Base-by-base conservation (phyloP, 148 eudicot species). In the Fagopyrum esculentum region DNA sequence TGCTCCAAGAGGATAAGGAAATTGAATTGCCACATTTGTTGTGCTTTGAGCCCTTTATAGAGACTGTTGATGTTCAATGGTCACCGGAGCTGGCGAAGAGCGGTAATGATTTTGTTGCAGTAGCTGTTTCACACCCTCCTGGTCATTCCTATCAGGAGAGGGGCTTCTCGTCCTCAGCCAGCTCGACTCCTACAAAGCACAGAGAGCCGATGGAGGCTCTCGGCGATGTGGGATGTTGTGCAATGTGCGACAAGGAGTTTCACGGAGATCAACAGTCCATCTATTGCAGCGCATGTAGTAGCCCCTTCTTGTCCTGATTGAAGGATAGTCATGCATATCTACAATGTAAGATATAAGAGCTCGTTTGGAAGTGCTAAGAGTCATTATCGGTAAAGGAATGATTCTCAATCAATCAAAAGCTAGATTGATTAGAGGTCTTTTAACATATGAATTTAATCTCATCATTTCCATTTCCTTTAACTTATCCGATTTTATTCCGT, bases 1-100 rank as follows among this genome's bases (percentile, higher is more conserved):
- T 90, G 81, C 87, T 90, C 45, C 83, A 83, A 50, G 84, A 85
- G 68, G 86, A 81, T 40, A 45, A 66, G 86, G 81, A 29, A 81
- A 78, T 5, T 66, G 70, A 66, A 15, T 40, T 66, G 17, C 70
- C 85, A 16, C 85, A 71, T 52, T 29, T 77, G 51, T 69, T 81
- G 43, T 29, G 46, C 51, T 90, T 90, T 81, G 84, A 82, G 56
- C 87, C 88, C 9, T 85, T 90, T n/a, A 86, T 87, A 78, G 94
- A 90, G 81, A 90, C 94, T 0, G 89, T 88, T 56, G 91, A 90
- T 86, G 86, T 88, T 50, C 87, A 88, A 43, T 90, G 89, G 87
- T 82, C 91, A 46, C 64, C 78, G 1, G 89, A 85, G 74, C 77
- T 86, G 82, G 79, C 74, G 63, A 77, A 66, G 17, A 40, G 17